Conservation (phyloP, 129 eudicot genomes). For the Kitagawia praeruptora region DNA sequence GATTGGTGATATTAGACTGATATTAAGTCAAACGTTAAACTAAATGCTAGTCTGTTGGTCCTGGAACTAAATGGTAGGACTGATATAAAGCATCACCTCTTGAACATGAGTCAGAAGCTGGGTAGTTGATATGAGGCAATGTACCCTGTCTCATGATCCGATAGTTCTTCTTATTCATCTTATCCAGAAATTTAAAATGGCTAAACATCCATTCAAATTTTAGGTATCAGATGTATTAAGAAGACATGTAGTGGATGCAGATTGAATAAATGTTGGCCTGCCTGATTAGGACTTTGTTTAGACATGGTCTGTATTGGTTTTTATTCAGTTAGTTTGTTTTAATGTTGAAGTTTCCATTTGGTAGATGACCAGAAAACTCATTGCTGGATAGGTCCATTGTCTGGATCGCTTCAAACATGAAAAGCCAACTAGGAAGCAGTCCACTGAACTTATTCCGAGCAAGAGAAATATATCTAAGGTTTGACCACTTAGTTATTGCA, state of each 20-base stretch:
- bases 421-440: too few species aligned
- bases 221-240: neutral
- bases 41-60: too few species aligned
- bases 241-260: neutral
- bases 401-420: too few species aligned
- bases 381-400: too few species aligned
- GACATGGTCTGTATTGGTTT: neutral
- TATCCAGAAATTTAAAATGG: neutral
- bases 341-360: too few species aligned
- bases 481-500: too few species aligned
- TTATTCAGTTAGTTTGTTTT: neutral
- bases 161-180: neutral
- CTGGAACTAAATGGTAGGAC: too few species aligned
- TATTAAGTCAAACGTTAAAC: too few species aligned
- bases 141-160: neutral
- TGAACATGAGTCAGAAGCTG: neutral
- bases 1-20: neutral
- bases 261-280: neutral
- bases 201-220: neutral
- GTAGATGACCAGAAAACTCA: too few species aligned
- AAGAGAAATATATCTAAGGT: too few species aligned
- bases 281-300: neutral
- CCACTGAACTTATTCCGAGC: too few species aligned
- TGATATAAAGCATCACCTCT: neutral
- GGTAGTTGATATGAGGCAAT: neutral